phyloP scores from a whole-genome alignment of 139 green algal genomes.

The Chlorella sp. region DNA sequence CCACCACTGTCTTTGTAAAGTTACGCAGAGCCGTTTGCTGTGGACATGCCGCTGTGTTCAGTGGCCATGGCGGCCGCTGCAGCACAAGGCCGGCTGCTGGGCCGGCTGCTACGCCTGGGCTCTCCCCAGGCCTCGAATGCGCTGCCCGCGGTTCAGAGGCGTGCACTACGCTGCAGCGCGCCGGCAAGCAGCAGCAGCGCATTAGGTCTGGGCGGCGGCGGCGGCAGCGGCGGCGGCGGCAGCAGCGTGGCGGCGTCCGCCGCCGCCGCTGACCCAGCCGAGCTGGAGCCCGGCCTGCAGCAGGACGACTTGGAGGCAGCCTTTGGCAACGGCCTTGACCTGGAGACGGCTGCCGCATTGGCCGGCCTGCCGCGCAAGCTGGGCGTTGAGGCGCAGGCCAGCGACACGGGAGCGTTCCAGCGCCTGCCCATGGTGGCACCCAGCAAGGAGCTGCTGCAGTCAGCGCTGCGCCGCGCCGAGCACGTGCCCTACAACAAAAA shows the following conservation, averaged over 20 bases:
- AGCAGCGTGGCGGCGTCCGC: background rate
- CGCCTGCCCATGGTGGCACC: slow-evolving; percentile 65
- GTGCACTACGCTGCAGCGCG: background rate
- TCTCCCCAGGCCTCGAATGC: background rate
- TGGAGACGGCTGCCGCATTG: background rate
- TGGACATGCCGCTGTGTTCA: background rate
- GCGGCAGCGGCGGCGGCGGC: background rate
- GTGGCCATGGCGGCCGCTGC: background rate
- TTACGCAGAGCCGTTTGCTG: background rate
- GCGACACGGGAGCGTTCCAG: slow-evolving; percentile 62
- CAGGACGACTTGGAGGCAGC: background rate
- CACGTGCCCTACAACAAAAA: slow-evolving; percentile 52
- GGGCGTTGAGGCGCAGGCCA: background rate
- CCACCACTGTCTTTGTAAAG: too few species aligned
- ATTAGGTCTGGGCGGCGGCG: background rate
- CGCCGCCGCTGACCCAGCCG: background rate
- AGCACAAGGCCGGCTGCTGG: background rate
- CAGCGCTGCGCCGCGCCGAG: slow-evolving; percentile 67
- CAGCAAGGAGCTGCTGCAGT: slow-evolving; percentile 70
- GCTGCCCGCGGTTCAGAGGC: background rate
- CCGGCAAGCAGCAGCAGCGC: background rate
- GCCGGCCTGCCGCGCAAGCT: slow-evolving; percentile 1
- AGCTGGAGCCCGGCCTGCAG: background rate
- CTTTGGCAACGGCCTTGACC: background rate
- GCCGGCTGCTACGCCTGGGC: background rate